Evolutionary conservation across 176 grass and related monocot genomes (phyloP).

Genomic region (Oryza nivara): DNA sequence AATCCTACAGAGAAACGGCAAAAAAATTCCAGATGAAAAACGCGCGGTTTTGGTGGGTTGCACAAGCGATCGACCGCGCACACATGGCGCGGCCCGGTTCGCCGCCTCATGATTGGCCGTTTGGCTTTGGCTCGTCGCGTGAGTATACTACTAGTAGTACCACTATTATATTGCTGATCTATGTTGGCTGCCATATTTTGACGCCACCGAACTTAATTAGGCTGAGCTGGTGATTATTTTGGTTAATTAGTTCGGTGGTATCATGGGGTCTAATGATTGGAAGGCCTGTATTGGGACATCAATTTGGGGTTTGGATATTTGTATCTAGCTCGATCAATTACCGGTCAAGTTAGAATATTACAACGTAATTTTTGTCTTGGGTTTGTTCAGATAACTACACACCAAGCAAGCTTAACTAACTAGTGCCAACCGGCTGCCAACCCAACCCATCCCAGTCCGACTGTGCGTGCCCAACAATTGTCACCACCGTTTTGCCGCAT

Average conservation of each 20-base stretch:
- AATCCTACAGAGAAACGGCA: constrained; percentile 1
- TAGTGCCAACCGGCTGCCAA: not conserved
- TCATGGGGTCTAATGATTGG: constrained; percentile 41
- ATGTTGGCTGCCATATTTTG: not conserved
- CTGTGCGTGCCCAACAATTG: not conserved
- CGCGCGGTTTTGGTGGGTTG: not conserved
- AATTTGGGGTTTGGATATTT: not conserved
- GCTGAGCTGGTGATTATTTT: constrained; percentile 1
- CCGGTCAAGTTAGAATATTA: not conserved
- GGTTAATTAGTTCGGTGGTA: not conserved
- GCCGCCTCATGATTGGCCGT: constrained; percentile 19
- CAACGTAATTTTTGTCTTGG: not conserved
- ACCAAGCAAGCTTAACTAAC: not conserved
- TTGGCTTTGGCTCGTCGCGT: not conserved
- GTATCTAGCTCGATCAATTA: not conserved
- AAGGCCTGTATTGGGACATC: not conserved
- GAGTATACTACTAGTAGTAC: too few species aligned
- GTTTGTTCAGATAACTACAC: not conserved
- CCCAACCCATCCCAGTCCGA: not conserved
- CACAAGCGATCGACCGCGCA: not conserved
- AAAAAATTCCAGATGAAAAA: not conserved
- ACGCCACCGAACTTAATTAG: constrained; percentile 19
- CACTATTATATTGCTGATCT: not conserved
- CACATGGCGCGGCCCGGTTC: constrained; percentile 28
- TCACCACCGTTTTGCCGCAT: not conserved